phyloP scores from a whole-genome alignment of 2,329 filamentous ascomycete species.

The Pseudocercospora crystallina region DNA sequence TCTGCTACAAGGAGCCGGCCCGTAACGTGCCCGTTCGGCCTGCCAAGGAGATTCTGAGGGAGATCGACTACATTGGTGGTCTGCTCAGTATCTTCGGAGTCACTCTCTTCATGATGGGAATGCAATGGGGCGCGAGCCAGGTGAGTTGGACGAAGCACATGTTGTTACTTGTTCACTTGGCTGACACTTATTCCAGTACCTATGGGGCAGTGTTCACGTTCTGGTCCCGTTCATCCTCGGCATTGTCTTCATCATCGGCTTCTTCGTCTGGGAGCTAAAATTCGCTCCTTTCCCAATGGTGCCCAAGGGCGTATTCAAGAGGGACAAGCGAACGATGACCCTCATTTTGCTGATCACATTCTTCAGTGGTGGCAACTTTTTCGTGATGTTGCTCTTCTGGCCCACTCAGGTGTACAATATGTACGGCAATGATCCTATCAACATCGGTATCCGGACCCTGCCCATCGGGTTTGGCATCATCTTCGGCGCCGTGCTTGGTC shows the following conservation, averaged over 20 bases:
- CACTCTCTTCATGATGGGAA: slow-evolving; percentile 52
- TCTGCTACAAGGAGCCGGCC: slow-evolving; percentile 57
- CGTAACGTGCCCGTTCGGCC: slow-evolving; percentile 40
- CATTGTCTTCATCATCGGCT: slow-evolving; percentile 31
- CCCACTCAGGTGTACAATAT: slow-evolving; percentile 65
- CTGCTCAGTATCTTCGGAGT: slow-evolving; percentile 52
- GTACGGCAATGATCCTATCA: slow-evolving; percentile 60
- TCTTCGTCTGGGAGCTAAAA: slow-evolving; percentile 35
- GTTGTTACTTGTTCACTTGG: no score
- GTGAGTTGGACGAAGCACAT: slow-evolving; percentile 5
- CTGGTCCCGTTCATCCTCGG: slow-evolving; percentile 37
- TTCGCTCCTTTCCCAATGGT: slow-evolving; percentile 37
- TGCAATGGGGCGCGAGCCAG: slow-evolving; percentile 31
- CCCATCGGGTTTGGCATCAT: slow-evolving; percentile 66
- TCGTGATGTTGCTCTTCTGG: slow-evolving; percentile 57
- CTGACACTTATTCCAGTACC: slow-evolving; percentile 23
- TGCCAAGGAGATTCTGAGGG: slow-evolving; percentile 43
- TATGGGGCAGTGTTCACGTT: slow-evolving; percentile 34
- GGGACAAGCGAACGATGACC: slow-evolving; percentile 37
- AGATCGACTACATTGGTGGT: slow-evolving; percentile 55
- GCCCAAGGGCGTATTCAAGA: slow-evolving; percentile 30
- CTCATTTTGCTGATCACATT: slow-evolving; percentile 42
- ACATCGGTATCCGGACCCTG: slow-evolving; percentile 64
- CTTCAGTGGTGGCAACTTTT: slow-evolving; percentile 42
- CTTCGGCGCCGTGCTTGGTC: slow-evolving; percentile 58